A percentile compares a stretch with the other conserved stretches of the same genome.
phyloP scores from a whole-genome alignment of 192 early-diverging fungal genomes.

The Allomyces javanicus region DNA sequence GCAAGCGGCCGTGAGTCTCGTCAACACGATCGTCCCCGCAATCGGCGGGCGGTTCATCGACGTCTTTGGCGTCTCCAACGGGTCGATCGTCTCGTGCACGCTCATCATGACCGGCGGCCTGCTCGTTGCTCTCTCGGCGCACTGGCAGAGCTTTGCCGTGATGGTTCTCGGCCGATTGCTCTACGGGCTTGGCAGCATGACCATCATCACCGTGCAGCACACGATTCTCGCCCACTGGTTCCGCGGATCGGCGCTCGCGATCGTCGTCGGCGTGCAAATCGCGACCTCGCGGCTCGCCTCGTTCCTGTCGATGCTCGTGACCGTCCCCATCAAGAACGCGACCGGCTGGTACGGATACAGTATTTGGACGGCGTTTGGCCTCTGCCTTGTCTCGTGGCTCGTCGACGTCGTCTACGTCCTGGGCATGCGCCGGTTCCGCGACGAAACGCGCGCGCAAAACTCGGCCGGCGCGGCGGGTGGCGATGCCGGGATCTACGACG shows the following conservation, averaged over 20 bases:
- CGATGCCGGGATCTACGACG: constrained; percentile 1
- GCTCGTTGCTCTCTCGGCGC: constrained; percentile 27
- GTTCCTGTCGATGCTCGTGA: constrained; percentile 44
- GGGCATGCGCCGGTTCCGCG: constrained; percentile 24
- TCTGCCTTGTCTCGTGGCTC: constrained; percentile 44
- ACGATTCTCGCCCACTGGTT: constrained; percentile 63
- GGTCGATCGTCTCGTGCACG: constrained; percentile 27
- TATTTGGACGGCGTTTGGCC: constrained; percentile 22
- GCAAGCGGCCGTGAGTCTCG: constrained; percentile 39
- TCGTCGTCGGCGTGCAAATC: constrained; percentile 46
- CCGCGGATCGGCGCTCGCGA: constrained; percentile 38
- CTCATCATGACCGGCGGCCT: constrained; percentile 32
- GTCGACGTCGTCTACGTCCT: constrained; percentile 48
- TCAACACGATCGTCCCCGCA: constrained; percentile 33
- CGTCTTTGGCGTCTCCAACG: constrained; percentile 35
- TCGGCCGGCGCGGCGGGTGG: background rate
- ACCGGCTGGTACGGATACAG: constrained; percentile 23
- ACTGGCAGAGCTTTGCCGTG: constrained; percentile 15
- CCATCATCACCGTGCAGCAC: constrained; percentile 61
- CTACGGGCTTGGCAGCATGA: constrained; percentile 48
- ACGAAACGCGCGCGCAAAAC: constrained; percentile 1
- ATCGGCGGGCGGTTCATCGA: constrained; percentile 39
- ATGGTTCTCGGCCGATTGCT: constrained; percentile 34
- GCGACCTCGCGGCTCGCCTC: constrained; percentile 50
- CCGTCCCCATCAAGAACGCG: constrained; percentile 33